A percentile compares a stretch with the other conserved stretches of the same genome.
Evolutionary conservation across 768 basidiomycete species (phyloP).

Genomic region (Chalciporus chontae): DNA sequence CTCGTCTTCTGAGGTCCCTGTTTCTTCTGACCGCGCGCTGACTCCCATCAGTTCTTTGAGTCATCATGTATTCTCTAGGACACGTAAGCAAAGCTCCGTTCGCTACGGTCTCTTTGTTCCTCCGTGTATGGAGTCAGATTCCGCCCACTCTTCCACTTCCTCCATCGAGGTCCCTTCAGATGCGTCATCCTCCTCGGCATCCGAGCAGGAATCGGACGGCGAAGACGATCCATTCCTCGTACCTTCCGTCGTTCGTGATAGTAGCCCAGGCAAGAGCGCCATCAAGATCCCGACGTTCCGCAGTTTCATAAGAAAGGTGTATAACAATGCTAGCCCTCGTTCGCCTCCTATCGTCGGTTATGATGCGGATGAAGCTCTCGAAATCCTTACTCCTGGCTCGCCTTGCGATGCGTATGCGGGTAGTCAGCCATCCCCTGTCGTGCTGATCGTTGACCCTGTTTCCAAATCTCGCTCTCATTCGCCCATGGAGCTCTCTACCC

Average conservation of each 20-base stretch:
- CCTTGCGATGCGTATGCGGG: conserved; percentile 1
- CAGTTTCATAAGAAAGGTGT: conserved; percentile 30
- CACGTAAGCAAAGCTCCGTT: conserved; percentile 43
- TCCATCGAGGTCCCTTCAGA: conserved; percentile 42
- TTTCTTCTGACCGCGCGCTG: conserved; percentile 9
- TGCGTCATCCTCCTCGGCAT: conserved; percentile 26
- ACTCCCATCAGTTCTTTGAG: conserved; percentile 26
- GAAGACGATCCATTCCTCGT: conserved; percentile 42
- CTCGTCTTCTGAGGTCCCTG: conserved; percentile 7
- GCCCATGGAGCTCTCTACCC: conserved; percentile 47
- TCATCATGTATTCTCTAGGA: conserved; percentile 27
- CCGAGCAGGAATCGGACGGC: conserved; percentile 48
- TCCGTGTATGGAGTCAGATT: conserved; percentile 26
- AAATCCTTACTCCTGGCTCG: conserved; percentile 8
- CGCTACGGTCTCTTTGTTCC: conserved; percentile 56
- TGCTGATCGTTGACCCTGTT: conserved; percentile 14
- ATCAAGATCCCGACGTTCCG: conserved; percentile 32
- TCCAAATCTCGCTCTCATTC: conserved; percentile 39
- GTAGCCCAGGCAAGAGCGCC: conserved; percentile 7
- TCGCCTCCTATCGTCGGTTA: conserved; percentile 12
- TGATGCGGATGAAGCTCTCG: conserved; percentile 8
- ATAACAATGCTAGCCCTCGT: conserved; percentile 8
- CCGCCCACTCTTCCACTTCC: conserved; percentile 33
- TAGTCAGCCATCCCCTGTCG: conserved; percentile 16
- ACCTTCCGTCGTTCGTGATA: conserved; percentile 13